Base-by-base conservation (phyloP, 2,329 filamentous ascomycete species). In the Aspergillus uvarum region DNA sequence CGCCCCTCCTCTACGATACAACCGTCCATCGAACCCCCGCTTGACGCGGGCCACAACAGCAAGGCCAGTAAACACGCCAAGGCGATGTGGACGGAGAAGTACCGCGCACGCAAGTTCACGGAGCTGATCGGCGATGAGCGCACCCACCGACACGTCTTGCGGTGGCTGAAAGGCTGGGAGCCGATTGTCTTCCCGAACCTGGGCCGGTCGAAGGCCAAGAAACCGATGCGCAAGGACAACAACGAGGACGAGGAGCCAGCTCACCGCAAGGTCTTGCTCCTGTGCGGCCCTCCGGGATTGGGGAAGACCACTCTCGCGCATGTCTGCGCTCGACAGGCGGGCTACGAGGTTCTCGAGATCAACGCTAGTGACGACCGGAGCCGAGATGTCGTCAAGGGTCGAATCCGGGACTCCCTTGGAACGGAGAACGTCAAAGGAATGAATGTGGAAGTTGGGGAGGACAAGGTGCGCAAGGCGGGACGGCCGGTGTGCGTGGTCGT, bases 291-390 rank as follows among this genome's bases (percentile, higher is more conserved):
- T 0, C 95, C 95, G 0, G 95, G 95, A 2, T 80, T 99, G 11
- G 95, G 95, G 29, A 99, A 99, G 80, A 99, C 95, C 0, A 99
- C 95, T 0, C 76, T 99, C 51, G 95, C 95, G 1, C 95, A 99
- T 76, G 95, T 99, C 0, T 98, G 95, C 73, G 96, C 96, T 0
- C 88, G 84, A 67, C 95, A 99, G 76, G 95, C 95, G 5, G 95
- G 95, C 0, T 99, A 99, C 69, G 95, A 98, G 70, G 90, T 96
- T 1, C 85, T 98, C 72, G 95, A 99, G 74, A 96, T 99, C 77
- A 99, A 99, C 69, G 95, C 96, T 8, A 98, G 94, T 68, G 95
- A 99, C 71, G 96, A 99, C 72, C 85, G 95, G 68, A 96, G 92
- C 71, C 84, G 85, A 31, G 88, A 94, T 70, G 92, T 99, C 1